Base-by-base conservation (phyloP, 352 stramenopile species). In the Phytopythium oedochilum region DNA sequence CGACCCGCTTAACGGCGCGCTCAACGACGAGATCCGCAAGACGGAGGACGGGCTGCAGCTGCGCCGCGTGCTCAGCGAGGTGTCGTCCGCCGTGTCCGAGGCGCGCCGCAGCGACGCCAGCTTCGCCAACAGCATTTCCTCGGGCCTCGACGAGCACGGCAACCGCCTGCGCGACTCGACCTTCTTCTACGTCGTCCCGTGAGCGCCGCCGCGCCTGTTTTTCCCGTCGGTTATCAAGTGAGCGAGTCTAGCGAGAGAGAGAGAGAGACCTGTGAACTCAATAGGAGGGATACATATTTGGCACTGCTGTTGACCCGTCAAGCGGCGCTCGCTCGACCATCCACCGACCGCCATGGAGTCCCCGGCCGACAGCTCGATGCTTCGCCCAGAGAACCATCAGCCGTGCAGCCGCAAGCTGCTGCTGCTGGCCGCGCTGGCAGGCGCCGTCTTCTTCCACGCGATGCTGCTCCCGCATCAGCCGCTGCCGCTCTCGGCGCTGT, bases 11-110 rank as follows among this genome's bases (percentile, higher is more conserved):
- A 75, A 94, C 48, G 84, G 83, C 36, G 53, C 70, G 15, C 68
- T 87, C 23, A 94, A 94, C 59, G 71, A 92, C 60, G 75, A 89
- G 46, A 92, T 92, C 57, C 79, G 75, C 52, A 70, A 70, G 45
- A 70, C 75, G 1, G 66, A 73, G 35, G 78, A 88, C 57, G 76
- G 68, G 2, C 70, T 92, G 11, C 72, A 88, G 61, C 65, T 92
- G 47, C 76, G 71, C 10, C 78, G 78, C 32, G 82, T 89, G 29
- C 79, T 92, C 68, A 92, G 82, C 57, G 68, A 78, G 35, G 82
- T 86, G 11, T 92, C 81, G 20, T 85, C 73, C 25, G 78, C 85
- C n/a, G 70, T 80, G 15, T 78, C 70, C 25, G 66, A 75, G 31
- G 66, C 77, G 31, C 67, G 77, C 0, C 83, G 73, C 35, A 86